A percentile compares a stretch with the other conserved stretches of the same genome.
These are phyloP conservation scores for Pelargonium exstipulatum DNA, from an alignment of 441 rosid species.

Conservation along the genomic window DNA sequence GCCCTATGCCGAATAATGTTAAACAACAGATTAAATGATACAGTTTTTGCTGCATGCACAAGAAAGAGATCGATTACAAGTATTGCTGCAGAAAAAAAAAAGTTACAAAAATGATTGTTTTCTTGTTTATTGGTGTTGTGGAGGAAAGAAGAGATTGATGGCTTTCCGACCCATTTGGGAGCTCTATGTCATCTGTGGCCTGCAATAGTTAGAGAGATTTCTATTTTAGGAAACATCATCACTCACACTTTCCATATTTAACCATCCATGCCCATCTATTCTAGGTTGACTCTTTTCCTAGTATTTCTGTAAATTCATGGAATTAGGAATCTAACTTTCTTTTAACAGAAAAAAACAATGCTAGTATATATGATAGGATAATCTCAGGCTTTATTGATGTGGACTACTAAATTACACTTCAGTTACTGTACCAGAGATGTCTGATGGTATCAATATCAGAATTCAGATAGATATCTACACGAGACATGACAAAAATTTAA, in stretches of 20 bases:
- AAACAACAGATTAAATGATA: not conserved
- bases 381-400: not conserved
- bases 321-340: not conserved
- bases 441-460: too few species aligned
- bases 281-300: not conserved
- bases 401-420: not conserved
- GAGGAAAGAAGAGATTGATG: constrained; percentile 21
- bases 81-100: not conserved
- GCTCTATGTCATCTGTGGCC: constrained; percentile 24
- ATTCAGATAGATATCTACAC: too few species aligned
- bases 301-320: not conserved
- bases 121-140: not conserved
- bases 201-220: not conserved
- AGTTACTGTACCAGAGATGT: not conserved
- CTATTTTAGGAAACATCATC: constrained; percentile 18
- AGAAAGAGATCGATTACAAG: not conserved
- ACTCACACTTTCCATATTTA: too few species aligned
- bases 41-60: too few species aligned
- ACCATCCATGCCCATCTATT: too few species aligned
- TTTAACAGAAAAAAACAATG: not conserved
- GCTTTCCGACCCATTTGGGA: constrained; percentile 35
- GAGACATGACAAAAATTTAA: not conserved
- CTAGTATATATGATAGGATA: not conserved
- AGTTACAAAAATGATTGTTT: not conserved
- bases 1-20: too few species aligned